A percentile compares a stretch with the other conserved stretches of the same genome.
Evolutionary conservation across 202 grass and related monocot genomes (phyloP).

Genomic region (Setaria italica): DNA sequence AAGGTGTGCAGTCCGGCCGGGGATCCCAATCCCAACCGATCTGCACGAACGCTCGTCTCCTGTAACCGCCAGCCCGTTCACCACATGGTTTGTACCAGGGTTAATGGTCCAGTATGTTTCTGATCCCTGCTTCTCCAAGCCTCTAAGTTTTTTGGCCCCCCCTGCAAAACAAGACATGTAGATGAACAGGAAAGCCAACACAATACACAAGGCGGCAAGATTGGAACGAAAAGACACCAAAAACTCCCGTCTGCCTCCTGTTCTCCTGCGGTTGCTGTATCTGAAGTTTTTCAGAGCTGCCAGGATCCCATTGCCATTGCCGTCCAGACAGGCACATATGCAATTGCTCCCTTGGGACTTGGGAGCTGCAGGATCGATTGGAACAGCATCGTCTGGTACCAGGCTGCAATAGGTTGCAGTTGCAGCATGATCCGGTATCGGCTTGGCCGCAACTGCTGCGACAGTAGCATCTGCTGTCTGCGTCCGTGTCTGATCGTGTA

Average conservation of each 20-base stretch:
- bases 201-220: background rate
- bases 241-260: constrained; percentile 41
- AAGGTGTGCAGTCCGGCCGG: constrained; percentile 20
- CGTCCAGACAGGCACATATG: constrained; percentile 39
- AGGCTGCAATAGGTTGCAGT: background rate
- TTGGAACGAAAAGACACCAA: constrained; percentile 22
- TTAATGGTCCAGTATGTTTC: constrained; percentile 13
- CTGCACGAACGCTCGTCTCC: background rate
- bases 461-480: constrained; percentile 28
- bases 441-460: constrained; percentile 12
- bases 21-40: constrained; percentile 1
- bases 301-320: constrained; percentile 15
- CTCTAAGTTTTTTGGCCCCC: background rate
- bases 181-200: background rate
- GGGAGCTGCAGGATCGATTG: constrained; percentile 25
- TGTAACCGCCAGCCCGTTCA: constrained; percentile 34
- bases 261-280: background rate
- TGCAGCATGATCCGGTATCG: constrained; percentile 26
- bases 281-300: background rate
- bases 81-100: constrained; percentile 39
- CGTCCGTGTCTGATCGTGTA: constrained; percentile 14
- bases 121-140: constrained; percentile 15
- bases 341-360: constrained; percentile 14
- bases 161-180: background rate
- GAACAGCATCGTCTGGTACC: background rate